A percentile compares a stretch with the other conserved stretches of the same genome.
These are phyloP conservation scores for Hypholoma sublateritium DNA, from an alignment of 768 basidiomycete species.

Conservation along the genomic window DNA sequence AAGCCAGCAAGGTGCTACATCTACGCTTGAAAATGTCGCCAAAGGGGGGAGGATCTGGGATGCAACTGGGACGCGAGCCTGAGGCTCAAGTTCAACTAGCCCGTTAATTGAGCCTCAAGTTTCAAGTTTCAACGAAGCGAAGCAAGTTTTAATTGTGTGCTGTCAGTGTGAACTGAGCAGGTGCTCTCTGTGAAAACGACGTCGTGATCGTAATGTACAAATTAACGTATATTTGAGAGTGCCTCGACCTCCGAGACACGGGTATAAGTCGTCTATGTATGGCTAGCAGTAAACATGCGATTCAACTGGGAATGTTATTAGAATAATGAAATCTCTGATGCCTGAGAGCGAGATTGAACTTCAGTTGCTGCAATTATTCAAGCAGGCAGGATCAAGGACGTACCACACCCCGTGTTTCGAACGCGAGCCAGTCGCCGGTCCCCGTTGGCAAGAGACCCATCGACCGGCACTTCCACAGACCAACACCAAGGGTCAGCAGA, in stretches of 20 bases:
- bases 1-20: neutral
- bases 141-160: neutral
- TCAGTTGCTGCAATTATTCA: neutral
- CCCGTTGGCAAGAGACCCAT: conserved; percentile 93
- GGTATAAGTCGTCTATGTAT: neutral
- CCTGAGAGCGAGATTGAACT: conserved; percentile 22
- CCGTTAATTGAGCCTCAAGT: neutral
- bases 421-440: conserved; percentile 93
- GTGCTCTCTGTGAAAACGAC: neutral
- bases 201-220: neutral
- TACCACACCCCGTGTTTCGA: conserved; percentile 78
- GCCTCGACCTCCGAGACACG: neutral
- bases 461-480: conserved; percentile 89
- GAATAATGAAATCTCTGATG: conserved; percentile 44
- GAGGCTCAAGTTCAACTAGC: neutral
- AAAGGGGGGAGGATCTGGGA: neutral
- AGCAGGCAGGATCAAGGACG: conserved; percentile 24
- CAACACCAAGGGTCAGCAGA: conserved; percentile 74
- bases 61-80: too few relatives aligned
- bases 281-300: neutral
- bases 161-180: neutral
- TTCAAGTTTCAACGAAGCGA: too few relatives aligned
- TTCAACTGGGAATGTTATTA: neutral
- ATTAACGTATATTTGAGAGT: neutral
- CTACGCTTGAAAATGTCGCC: neutral